Percentiles rank a stretch among this genome's conserved stretches.
These are phyloP conservation scores for Starmerella bacillaris DNA, from an alignment of 805 yeast genomes.

Conservation along the genomic window DNA sequence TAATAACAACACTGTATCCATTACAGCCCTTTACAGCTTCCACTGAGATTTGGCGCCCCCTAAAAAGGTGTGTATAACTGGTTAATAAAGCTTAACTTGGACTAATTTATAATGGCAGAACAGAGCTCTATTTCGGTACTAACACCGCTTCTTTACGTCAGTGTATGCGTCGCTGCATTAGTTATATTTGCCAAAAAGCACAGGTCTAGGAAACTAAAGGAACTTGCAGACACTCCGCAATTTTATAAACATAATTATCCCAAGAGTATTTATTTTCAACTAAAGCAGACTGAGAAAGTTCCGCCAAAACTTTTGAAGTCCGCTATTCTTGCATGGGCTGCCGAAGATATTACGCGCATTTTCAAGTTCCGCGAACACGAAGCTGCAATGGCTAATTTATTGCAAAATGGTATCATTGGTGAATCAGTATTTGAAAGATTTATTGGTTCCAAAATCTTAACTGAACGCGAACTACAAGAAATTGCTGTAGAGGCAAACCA, in stretches of 20 bases:
- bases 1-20: too few relatives aligned
- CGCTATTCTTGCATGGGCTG: slow-evolving; percentile 51
- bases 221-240: slow-evolving; percentile 45
- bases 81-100: background rate
- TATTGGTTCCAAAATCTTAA: slow-evolving; percentile 56
- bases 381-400: slow-evolving; percentile 48
- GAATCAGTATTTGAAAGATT: slow-evolving; percentile 73
- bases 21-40: background rate
- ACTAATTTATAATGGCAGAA: slow-evolving; percentile 10
- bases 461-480: slow-evolving; percentile 65
- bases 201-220: slow-evolving; percentile 36
- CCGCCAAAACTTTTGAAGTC: slow-evolving; percentile 65
- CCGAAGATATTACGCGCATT: slow-evolving; percentile 72
- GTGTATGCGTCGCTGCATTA: slow-evolving; percentile 46
- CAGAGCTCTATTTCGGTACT: slow-evolving; percentile 10
- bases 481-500: slow-evolving; percentile 57
- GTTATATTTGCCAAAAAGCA: slow-evolving; percentile 52
- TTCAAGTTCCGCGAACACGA: slow-evolving; percentile 66
- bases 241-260: slow-evolving; percentile 52
- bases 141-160: slow-evolving; percentile 41
- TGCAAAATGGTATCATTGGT: slow-evolving; percentile 79
- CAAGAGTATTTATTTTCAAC: slow-evolving; percentile 41
- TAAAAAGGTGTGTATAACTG: background rate
- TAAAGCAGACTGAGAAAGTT: slow-evolving; percentile 39
- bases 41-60: background rate